These are phyloP conservation scores for Infundibulicybe gibba DNA, from an alignment of 768 basidiomycete species.

Conservation along the genomic window DNA sequence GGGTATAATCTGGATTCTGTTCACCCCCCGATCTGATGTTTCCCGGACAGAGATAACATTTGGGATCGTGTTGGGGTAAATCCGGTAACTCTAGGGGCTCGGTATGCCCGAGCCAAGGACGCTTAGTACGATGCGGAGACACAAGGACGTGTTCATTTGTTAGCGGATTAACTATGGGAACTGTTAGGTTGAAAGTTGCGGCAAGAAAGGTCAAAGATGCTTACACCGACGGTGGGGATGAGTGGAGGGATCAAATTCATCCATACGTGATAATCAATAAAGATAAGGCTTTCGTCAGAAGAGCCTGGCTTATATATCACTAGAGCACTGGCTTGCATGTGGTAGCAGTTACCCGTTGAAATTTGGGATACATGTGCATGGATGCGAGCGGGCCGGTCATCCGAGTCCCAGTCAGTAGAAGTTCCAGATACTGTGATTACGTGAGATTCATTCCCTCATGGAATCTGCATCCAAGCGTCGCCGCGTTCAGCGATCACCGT, in stretches of 20 bases:
- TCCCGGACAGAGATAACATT: constrained; percentile 87
- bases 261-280: constrained; percentile 12
- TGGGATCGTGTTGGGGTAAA: constrained; percentile 63
- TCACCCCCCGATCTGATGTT: constrained; percentile 73
- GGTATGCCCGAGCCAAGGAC: constrained; percentile 89
- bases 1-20: constrained; percentile 62
- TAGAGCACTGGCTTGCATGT: no score
- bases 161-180: constrained; percentile 69
- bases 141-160: constrained; percentile 75
- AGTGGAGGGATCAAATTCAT: constrained; percentile 51
- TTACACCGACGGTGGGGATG: constrained; percentile 73
- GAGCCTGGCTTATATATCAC: no score
- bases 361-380: no score
- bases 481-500: constrained; percentile 52
- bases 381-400: no score
- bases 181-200: constrained; percentile 2
- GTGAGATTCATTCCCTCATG: constrained; percentile 12
- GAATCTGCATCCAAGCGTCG: constrained; percentile 46
- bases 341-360: no score
- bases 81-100: constrained; percentile 54
- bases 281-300: neutral
- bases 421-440: no score
- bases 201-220: constrained; percentile 16
- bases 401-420: no score
- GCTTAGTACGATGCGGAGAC: constrained; percentile 85